Base-by-base conservation (phyloP, 2,329 filamentous ascomycete genomes). In the Trichoderma citrinoviride region DNA sequence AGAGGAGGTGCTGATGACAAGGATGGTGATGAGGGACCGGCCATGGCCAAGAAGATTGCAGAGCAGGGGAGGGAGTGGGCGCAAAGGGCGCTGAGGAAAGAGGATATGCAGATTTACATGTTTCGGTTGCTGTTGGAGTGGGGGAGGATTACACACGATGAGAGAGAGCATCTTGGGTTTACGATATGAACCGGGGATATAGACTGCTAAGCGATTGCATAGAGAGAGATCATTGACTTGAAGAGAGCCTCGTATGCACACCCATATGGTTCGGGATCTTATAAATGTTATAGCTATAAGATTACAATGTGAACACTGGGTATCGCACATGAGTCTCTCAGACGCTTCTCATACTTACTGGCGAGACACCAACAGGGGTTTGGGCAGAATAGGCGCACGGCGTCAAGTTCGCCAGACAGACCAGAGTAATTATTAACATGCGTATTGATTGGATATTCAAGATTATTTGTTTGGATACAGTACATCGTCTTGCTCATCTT, bases 81-180 rank as follows among this genome's bases (percentile, higher is more conserved):
- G 0, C 75, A 75, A 1, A 80, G 78, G 71, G 86, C 84, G 14
- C 68, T 90, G 21, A 79, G 88, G 68, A 85, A 82, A 70, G 87
- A 89, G 74, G 90, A 92, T 71, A 90, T 90, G 85, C 87, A 91
- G 74, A 81, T 92, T 8, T 93, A 92, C 71, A 82, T 91, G 75
- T 93, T 92, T 71, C 77, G 90, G 44, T 72, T 92, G 68, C 73
- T 92, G 71, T 74, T 92, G 37, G 90, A 92, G 76, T 92, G 88
- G 86, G 88, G 82, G 0, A 76, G 88, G 65, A 70, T 90, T 17
- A 83, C 86, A 17, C 82, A 88, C 75, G 87, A 90, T 71, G 68
- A 76, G 29, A 72, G 80, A 66, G 79, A 81, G 27, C 70, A 73
- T 10, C 65, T 78, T 73, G 74, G 7, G 80, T 66, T 64, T 58